A percentile compares a stretch with the other conserved stretches of the same genome.
These are phyloP conservation scores for Wickerhamomyces bisporus DNA, from an alignment of 805 yeast genomes.

Conservation along the genomic window DNA sequence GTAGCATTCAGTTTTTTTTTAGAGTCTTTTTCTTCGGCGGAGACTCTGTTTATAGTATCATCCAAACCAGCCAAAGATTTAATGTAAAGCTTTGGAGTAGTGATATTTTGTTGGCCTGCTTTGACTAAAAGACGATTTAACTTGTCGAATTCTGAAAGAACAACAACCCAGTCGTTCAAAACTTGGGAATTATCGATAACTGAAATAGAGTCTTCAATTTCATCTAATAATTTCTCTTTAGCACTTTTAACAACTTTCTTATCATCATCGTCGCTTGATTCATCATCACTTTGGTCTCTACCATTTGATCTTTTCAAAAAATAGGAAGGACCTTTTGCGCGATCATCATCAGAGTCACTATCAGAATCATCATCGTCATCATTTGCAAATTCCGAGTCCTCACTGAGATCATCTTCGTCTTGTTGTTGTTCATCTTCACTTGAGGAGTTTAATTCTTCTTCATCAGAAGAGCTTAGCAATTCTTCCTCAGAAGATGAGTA, in stretches of 20 bases:
- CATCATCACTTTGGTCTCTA: conserved; percentile 34
- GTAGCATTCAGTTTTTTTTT: conserved; percentile 75
- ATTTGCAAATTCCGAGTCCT: conserved; percentile 32
- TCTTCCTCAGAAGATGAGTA: conserved; percentile 41
- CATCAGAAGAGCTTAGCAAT: conserved; percentile 37
- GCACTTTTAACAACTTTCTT: conserved; percentile 89
- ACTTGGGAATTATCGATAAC: conserved; percentile 64
- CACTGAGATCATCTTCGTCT: conserved; percentile 22
- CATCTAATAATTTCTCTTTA: conserved; percentile 87
- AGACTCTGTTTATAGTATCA: conserved; percentile 50
- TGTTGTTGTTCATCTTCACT: conserved; percentile 28
- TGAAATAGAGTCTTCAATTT: conserved; percentile 62
- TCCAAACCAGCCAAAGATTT: conserved; percentile 68
- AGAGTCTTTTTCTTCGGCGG: conserved; percentile 36
- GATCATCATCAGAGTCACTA: conserved; percentile 39
- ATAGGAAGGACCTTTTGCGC: conserved; percentile 40
- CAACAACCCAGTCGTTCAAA: conserved; percentile 74
- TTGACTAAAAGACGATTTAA: conserved; percentile 61
- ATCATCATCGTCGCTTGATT: conserved; percentile 60
- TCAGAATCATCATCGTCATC: conserved; percentile 33
- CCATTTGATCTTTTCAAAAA: conserved; percentile 36
- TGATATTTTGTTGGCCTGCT: conserved; percentile 70
- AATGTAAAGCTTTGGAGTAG: conserved; percentile 69
- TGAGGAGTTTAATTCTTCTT: conserved; percentile 25
- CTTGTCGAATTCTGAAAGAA: conserved; percentile 73